phyloP scores from a whole-genome alignment of 106 monocot genomes.

The Phalaenopsis aphrodite region DNA sequence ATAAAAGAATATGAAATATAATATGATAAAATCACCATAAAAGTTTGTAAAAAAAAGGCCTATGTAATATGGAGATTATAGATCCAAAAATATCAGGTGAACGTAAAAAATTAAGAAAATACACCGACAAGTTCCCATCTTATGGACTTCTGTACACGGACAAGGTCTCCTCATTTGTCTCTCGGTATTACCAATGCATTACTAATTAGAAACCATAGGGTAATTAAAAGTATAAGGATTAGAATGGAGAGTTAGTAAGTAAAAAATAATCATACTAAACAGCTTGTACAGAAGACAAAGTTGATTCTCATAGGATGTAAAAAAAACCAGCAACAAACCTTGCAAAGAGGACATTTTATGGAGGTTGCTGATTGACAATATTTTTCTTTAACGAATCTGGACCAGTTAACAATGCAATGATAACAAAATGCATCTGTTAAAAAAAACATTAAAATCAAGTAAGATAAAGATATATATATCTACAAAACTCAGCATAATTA shows the following conservation, averaged over 20 bases:
- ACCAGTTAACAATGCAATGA: slow-evolving; percentile 27
- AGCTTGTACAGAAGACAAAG: neutral
- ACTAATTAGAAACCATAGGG: neutral
- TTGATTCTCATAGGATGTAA: neutral
- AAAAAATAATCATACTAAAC: neutral
- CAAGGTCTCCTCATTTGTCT: neutral
- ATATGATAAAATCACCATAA: neutral
- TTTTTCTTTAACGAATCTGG: slow-evolving; percentile 9
- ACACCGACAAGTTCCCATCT: neutral
- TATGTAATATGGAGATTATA: neutral
- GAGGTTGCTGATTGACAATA: slow-evolving; percentile 11
- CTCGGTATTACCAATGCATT: neutral
- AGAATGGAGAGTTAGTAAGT: neutral
- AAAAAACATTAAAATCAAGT: neutral
- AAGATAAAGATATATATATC: neutral
- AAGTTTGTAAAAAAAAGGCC: neutral
- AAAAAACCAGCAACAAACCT: slow-evolving; percentile 16
- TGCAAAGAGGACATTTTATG: slow-evolving; percentile 35
- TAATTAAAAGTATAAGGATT: neutral
- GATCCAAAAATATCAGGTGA: neutral
- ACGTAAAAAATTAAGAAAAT: neutral
- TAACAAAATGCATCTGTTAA: slow-evolving; percentile 37
- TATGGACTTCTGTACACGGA: neutral
- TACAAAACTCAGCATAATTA: neutral
- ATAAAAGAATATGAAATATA: neutral